These are phyloP conservation scores for Suaeda aralocaspica DNA, from an alignment of 148 eudicot species.

Conservation along the genomic window DNA sequence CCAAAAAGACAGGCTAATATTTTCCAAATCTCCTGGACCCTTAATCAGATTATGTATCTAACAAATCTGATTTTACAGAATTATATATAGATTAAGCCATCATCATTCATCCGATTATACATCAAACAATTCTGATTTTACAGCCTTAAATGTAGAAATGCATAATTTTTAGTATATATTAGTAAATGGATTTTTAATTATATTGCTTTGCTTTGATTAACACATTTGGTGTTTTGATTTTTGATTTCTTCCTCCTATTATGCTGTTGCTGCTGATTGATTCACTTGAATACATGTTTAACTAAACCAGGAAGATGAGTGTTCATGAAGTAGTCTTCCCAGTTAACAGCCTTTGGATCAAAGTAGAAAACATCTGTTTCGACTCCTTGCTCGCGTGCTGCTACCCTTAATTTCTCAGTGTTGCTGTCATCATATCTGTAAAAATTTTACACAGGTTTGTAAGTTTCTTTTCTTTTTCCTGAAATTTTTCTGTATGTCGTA, in stretches of 20 bases:
- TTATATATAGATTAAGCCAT: background rate
- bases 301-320: constrained; percentile 46
- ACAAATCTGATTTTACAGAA: background rate
- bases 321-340: constrained; percentile 55
- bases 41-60: too few species aligned
- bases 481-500: too few species aligned
- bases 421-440: constrained; percentile 46
- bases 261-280: background rate
- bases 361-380: constrained; percentile 43
- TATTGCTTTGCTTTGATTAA: background rate
- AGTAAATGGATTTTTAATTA: background rate
- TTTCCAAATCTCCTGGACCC: constrained; percentile 1
- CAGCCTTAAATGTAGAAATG: background rate
- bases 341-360: constrained; percentile 45
- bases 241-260: background rate
- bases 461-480: background rate
- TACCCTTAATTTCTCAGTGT: constrained; percentile 41
- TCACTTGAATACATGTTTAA: constrained; percentile 39
- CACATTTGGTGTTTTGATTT: background rate
- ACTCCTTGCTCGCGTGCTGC: constrained; percentile 24
- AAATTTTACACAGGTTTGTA: background rate
- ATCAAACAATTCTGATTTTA: background rate
- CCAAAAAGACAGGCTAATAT: constrained; percentile 1
- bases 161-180: background rate
- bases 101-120: background rate